A percentile compares a stretch with the other conserved stretches of the same genome.
Evolutionary conservation across 2,329 filamentous ascomycete genomes (phyloP).

Genomic region (Intubia oerlemansii): DNA sequence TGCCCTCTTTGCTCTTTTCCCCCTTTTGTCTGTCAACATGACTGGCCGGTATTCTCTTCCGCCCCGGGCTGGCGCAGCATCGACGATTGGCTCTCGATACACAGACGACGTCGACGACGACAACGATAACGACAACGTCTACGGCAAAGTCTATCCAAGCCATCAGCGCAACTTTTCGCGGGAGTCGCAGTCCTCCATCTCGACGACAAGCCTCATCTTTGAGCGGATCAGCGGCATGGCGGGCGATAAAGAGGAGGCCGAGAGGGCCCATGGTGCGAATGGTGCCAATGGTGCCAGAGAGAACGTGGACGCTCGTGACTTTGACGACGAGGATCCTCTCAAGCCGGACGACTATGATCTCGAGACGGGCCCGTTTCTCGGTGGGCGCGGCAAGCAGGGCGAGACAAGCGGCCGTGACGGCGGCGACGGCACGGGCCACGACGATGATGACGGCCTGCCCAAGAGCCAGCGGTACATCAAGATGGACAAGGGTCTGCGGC

Average conservation of each 20-base stretch:
- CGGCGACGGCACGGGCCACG: slow-evolving; percentile 8
- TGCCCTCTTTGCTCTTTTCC: too few relatives aligned
- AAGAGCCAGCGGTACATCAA: slow-evolving; percentile 16
- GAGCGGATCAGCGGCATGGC: slow-evolving; percentile 46
- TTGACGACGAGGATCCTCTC: slow-evolving; percentile 26
- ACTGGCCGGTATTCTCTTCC: slow-evolving; percentile 2
- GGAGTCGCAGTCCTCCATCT: slow-evolving; percentile 53
- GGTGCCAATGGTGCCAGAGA: too few relatives aligned
- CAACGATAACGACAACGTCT: neutral
- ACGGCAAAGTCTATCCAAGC: too few relatives aligned
- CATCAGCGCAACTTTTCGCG: too few relatives aligned
- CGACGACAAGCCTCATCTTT: slow-evolving; percentile 65
- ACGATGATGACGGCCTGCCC: neutral
- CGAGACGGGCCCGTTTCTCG: slow-evolving; percentile 32
- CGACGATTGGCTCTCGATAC: too few relatives aligned
- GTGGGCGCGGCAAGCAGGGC: too few relatives aligned
- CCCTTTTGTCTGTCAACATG: slow-evolving; percentile 1
- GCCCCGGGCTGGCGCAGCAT: too few relatives aligned
- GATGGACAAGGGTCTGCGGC: slow-evolving; percentile 45
- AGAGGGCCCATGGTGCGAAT: slow-evolving; percentile 5
- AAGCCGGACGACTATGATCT: slow-evolving; percentile 24
- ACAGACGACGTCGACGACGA: slow-evolving; percentile 3
- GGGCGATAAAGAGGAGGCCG: too few relatives aligned
- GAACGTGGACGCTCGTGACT: too few relatives aligned
- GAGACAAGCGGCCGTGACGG: slow-evolving; percentile 14